Evolutionary conservation across 1,139 yeast genomes (phyloP).

Genomic region (Yamadazyma spencermartinsiae): DNA sequence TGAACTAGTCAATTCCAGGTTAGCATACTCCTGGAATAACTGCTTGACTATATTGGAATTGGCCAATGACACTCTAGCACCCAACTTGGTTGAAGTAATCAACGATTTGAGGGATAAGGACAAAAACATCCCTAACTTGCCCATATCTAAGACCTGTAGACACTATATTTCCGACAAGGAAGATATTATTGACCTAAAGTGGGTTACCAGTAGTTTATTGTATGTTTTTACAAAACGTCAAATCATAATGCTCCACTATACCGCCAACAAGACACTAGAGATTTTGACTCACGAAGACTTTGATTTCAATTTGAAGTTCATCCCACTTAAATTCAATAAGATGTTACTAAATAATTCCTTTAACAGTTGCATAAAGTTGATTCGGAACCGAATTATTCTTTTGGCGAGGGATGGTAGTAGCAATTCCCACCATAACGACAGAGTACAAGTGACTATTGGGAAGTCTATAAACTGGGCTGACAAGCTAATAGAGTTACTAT

Average conservation of each 20-base stretch:
- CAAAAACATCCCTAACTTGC: conserved; percentile 36
- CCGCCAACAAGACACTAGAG: not conserved
- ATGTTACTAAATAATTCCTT: conserved; percentile 4
- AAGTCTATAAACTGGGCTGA: conserved; percentile 76
- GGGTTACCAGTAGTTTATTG: conserved; percentile 53
- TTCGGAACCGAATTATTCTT: conserved; percentile 28
- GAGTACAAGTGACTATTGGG: conserved; percentile 42
- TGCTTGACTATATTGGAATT: conserved; percentile 57
- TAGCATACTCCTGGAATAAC: conserved; percentile 72
- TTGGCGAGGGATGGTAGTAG: conserved; percentile 14
- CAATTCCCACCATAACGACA: not conserved
- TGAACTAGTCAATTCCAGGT: conserved; percentile 37
- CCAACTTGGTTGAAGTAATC: conserved; percentile 27
- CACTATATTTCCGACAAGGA: conserved; percentile 32
- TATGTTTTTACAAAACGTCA: conserved; percentile 23
- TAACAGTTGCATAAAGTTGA: conserved; percentile 21
- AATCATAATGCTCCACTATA: conserved; percentile 6
- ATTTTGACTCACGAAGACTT: conserved; percentile 7
- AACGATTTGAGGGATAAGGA: conserved; percentile 43
- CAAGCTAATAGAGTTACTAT: conserved; percentile 48
- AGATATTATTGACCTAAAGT: conserved; percentile 53
- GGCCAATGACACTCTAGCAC: conserved; percentile 30
- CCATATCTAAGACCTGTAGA: conserved; percentile 46
- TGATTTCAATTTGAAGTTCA: not conserved
- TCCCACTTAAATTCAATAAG: conserved; percentile 6